Conservation (phyloP, 2,329 filamentous ascomycete species). For the Whalleya microplaca region DNA sequence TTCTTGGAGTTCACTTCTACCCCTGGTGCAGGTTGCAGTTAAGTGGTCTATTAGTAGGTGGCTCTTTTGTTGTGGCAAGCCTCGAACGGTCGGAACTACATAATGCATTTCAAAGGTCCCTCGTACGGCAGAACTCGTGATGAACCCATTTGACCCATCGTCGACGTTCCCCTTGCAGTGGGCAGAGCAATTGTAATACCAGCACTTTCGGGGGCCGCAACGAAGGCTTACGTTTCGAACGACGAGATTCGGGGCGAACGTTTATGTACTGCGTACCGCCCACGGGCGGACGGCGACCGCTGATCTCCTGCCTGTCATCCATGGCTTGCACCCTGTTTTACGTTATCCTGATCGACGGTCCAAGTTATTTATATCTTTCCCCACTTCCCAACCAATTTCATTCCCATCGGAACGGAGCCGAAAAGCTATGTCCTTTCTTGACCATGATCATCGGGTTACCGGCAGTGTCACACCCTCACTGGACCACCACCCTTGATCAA, state of each 20-base stretch:
- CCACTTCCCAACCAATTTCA: slow-evolving; percentile 20
- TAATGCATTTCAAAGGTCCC: background rate
- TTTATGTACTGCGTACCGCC: background rate
- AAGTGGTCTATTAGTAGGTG: slow-evolving; percentile 11
- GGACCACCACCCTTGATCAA: background rate
- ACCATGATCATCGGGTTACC: slow-evolving; percentile 13
- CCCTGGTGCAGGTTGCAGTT: slow-evolving; percentile 21
- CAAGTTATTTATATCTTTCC: slow-evolving; percentile 34
- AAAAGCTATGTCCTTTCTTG: slow-evolving; percentile 18
- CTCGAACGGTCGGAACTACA: slow-evolving; percentile 14
- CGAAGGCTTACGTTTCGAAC: slow-evolving; percentile 12
- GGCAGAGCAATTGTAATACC: slow-evolving; percentile 3
- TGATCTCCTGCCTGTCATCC: slow-evolving; percentile 29
- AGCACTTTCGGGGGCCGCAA: slow-evolving; percentile 10
- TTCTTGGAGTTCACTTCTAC: slow-evolving; percentile 32
- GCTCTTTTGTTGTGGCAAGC: background rate
- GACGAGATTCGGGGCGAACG: slow-evolving; percentile 8
- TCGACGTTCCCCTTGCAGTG: slow-evolving; percentile 21
- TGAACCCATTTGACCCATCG: slow-evolving; percentile 11
- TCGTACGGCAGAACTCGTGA: background rate
- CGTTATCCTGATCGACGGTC: slow-evolving; percentile 30
- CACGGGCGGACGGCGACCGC: slow-evolving; percentile 18
- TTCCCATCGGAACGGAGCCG: slow-evolving; percentile 34
- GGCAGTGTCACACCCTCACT: slow-evolving; percentile 4
- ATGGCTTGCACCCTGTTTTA: slow-evolving; percentile 30